These are phyloP conservation scores for Onygenales sp. DNA, from an alignment of 2,329 filamentous ascomycete species.

Conservation along the genomic window DNA sequence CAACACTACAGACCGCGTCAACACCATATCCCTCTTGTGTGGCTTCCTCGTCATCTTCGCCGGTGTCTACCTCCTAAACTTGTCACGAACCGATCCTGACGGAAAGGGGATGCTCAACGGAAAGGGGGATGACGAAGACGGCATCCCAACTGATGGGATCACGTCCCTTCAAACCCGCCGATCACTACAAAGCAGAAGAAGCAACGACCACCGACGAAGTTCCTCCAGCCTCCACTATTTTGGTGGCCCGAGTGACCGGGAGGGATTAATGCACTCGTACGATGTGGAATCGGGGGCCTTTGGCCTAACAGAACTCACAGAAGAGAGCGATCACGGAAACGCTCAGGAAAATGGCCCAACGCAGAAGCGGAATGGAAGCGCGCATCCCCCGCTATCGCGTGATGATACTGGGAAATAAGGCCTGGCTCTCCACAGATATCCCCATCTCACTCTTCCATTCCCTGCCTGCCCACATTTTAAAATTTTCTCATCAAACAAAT, in stretches of 20 bases:
- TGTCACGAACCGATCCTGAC: constrained; percentile 86
- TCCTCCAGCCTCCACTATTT: constrained; percentile 53
- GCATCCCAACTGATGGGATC: constrained; percentile 83
- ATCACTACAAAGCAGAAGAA: constrained; percentile 84
- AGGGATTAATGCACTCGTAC: constrained; percentile 79
- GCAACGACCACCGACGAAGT: constrained; percentile 50
- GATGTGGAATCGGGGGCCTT: constrained; percentile 75
- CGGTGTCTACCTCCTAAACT: constrained; percentile 88
- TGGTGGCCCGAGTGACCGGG: constrained; percentile 54
- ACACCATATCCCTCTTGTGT: constrained; percentile 82
- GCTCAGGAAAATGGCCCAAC: neutral
- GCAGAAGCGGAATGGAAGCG: constrained; percentile 2
- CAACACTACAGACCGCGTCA: constrained; percentile 86
- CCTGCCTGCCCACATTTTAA: neutral
- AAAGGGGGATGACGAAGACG: constrained; percentile 54
- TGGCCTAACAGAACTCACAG: constrained; percentile 67
- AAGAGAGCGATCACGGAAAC: constrained; percentile 45
- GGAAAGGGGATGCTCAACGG: constrained; percentile 58
- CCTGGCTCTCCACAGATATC: neutral
- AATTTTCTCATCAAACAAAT: neutral
- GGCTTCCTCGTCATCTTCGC: constrained; percentile 94
- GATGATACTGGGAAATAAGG: neutral
- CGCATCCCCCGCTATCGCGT: neutral
- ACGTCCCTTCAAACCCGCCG: constrained; percentile 81
- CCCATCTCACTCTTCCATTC: neutral